These are phyloP conservation scores for Polychytrium aggregatum DNA, from an alignment of 192 early-diverging fungal genomes.

Conservation along the genomic window DNA sequence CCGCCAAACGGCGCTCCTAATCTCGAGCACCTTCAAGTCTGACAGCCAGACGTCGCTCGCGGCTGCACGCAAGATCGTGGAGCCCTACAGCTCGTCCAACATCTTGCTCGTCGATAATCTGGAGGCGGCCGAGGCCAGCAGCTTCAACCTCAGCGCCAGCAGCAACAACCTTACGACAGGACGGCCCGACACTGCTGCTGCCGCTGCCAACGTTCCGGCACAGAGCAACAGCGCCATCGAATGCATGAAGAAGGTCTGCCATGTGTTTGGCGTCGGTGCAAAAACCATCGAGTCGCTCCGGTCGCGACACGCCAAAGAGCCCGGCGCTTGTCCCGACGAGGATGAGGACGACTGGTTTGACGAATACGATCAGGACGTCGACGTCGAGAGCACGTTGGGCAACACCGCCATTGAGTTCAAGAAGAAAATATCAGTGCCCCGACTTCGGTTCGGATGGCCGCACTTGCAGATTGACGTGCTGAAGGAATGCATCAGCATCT, in stretches of 20 bases:
- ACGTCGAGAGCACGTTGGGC: neutral
- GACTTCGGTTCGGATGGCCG: slow-evolving; percentile 59
- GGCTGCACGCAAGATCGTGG: too few relatives aligned
- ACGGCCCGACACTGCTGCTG: too few relatives aligned
- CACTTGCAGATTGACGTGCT: slow-evolving; percentile 65
- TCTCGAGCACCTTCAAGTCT: slow-evolving; percentile 13
- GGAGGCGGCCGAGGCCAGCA: too few relatives aligned
- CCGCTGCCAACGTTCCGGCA: neutral
- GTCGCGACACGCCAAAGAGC: too few relatives aligned
- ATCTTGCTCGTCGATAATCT: too few relatives aligned
- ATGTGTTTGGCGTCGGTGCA: slow-evolving; percentile 57
- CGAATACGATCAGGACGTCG: slow-evolving; percentile 20
- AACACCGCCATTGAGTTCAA: neutral
- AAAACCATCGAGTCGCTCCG: slow-evolving; percentile 10
- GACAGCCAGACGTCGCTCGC: too few relatives aligned
- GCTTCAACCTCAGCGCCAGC: too few relatives aligned
- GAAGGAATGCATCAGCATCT: slow-evolving; percentile 58
- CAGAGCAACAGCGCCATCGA: slow-evolving; percentile 45
- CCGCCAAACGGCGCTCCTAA: slow-evolving; percentile 39
- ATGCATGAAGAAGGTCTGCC: slow-evolving; percentile 54
- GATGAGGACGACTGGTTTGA: slow-evolving; percentile 40
- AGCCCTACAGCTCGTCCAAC: too few relatives aligned
- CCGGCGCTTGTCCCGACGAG: slow-evolving; percentile 6
- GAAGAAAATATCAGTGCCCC: neutral
- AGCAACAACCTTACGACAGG: too few relatives aligned